Percentiles rank a stretch among this genome's conserved stretches.
Evolutionary conservation across 768 basidiomycete species (phyloP).

Genomic region (Boletus bicolor): DNA sequence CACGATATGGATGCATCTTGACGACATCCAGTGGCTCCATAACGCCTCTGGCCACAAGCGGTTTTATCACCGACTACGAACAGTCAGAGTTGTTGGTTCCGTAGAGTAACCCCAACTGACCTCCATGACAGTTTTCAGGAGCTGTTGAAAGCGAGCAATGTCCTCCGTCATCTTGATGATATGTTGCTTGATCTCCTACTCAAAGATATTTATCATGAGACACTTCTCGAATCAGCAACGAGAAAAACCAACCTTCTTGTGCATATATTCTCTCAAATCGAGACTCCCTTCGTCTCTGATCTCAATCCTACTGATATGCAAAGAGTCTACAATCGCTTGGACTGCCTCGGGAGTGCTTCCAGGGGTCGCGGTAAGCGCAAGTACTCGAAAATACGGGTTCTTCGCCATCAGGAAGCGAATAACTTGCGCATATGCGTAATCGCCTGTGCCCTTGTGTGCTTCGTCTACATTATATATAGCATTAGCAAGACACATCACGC

Average conservation of each 20-base stretch:
- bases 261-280: slow-evolving; percentile 82
- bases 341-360: slow-evolving; percentile 84
- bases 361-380: slow-evolving; percentile 95
- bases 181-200: slow-evolving; percentile 72
- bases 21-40: slow-evolving; percentile 55
- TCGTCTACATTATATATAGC: slow-evolving; percentile 56
- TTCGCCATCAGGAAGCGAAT: slow-evolving; percentile 89
- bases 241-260: slow-evolving; percentile 67
- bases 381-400: slow-evolving; percentile 88
- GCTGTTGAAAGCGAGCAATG: slow-evolving; percentile 61
- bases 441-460: slow-evolving; percentile 91
- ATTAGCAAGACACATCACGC: neutral
- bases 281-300: slow-evolving; percentile 89
- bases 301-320: slow-evolving; percentile 94
- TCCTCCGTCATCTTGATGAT: slow-evolving; percentile 70
- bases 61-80: slow-evolving; percentile 34
- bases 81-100: slow-evolving; percentile 3
- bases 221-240: neutral
- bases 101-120: slow-evolving; percentile 38
- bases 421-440: slow-evolving; percentile 88
- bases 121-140: slow-evolving; percentile 70
- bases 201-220: neutral
- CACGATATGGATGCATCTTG: slow-evolving; percentile 62
- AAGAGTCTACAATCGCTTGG: slow-evolving; percentile 83
- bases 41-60: slow-evolving; percentile 36